phyloP scores from a whole-genome alignment of 2,329 filamentous ascomycete genomes.

The Cladosporium sp. region DNA sequence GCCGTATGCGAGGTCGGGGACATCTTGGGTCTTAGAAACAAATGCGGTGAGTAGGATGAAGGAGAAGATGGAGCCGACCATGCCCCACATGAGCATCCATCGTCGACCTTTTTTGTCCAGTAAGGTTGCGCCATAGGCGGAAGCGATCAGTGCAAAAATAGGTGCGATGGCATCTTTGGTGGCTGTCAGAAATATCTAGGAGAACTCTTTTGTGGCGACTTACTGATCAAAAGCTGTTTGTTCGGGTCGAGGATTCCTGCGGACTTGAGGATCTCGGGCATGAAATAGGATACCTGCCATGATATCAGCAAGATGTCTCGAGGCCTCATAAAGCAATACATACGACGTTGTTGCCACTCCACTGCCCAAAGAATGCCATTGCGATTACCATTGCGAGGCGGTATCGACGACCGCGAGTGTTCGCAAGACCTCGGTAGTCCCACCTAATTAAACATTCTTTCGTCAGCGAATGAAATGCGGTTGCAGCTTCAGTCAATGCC shows the following conservation, averaged over 20 bases:
- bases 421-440: slow-evolving; percentile 50
- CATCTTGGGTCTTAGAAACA: slow-evolving; percentile 17
- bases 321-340: background rate
- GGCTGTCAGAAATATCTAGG: background rate
- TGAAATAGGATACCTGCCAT: slow-evolving; percentile 20
- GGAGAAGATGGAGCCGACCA: background rate
- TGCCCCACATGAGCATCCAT: background rate
- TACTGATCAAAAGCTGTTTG: slow-evolving; percentile 35
- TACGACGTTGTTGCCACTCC: slow-evolving; percentile 36
- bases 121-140: background rate
- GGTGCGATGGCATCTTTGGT: slow-evolving; percentile 33
- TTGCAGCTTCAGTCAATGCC: background rate
- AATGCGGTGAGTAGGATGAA: slow-evolving; percentile 1
- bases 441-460: slow-evolving; percentile 27
- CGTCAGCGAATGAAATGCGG: background rate
- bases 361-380: slow-evolving; percentile 40
- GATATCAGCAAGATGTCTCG: background rate
- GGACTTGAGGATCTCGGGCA: slow-evolving; percentile 33
- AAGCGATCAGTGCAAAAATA: slow-evolving; percentile 20
- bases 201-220: too few species aligned
- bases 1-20: slow-evolving; percentile 30
- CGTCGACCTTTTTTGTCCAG: background rate
- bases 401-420: slow-evolving; percentile 49
- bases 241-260: slow-evolving; percentile 34
- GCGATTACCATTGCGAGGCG: slow-evolving; percentile 35